A percentile compares a stretch with the other conserved stretches of the same genome.
phyloP scores from a whole-genome alignment of 1,139 yeast species.

The Hemisphaericaspora xylanilytica region DNA sequence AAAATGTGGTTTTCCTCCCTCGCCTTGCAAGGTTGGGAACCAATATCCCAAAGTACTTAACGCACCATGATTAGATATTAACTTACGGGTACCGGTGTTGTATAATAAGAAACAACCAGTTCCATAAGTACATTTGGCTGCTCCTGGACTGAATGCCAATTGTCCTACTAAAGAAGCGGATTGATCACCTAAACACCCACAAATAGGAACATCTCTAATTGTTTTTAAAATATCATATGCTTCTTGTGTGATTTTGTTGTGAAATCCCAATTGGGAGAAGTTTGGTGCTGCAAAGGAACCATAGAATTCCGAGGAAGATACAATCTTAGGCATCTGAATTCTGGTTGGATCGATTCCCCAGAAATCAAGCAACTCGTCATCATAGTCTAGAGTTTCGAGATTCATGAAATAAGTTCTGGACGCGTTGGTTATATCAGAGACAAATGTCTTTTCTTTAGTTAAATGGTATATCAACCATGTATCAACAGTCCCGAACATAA shows the following conservation, averaged over 20 bases:
- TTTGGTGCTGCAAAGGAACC: slow-evolving; percentile 69
- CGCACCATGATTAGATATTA: slow-evolving; percentile 75
- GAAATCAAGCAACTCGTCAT: slow-evolving; percentile 68
- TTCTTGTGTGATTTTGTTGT: slow-evolving; percentile 50
- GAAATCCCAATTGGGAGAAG: slow-evolving; percentile 49
- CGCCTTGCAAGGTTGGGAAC: slow-evolving; percentile 64
- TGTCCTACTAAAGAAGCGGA: slow-evolving; percentile 93
- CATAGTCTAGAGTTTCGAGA: slow-evolving; percentile 72
- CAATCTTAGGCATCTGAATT: slow-evolving; percentile 74
- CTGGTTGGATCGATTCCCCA: slow-evolving; percentile 75
- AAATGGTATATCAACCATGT: slow-evolving; percentile 90
- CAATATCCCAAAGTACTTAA: slow-evolving; percentile 88
- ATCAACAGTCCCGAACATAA: slow-evolving; percentile 93
- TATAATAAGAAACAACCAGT: slow-evolving; percentile 91
- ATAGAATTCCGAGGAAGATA: slow-evolving; percentile 75
- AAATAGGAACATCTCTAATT: slow-evolving; percentile 64
- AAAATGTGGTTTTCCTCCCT: slow-evolving; percentile 66
- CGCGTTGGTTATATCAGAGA: slow-evolving; percentile 90
- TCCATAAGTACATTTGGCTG: slow-evolving; percentile 96
- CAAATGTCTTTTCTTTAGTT: slow-evolving; percentile 68
- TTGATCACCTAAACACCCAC: slow-evolving; percentile 95
- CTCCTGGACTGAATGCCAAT: slow-evolving; percentile 76
- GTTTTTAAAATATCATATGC: slow-evolving; percentile 50
- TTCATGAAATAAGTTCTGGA: slow-evolving; percentile 91
- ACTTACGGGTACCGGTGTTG: slow-evolving; percentile 72